Evolutionary conservation across 2,329 filamentous ascomycete genomes (phyloP), one percentile per base, ranked within the genome.

Genomic region (Ramularia collo-cygni): DNA sequence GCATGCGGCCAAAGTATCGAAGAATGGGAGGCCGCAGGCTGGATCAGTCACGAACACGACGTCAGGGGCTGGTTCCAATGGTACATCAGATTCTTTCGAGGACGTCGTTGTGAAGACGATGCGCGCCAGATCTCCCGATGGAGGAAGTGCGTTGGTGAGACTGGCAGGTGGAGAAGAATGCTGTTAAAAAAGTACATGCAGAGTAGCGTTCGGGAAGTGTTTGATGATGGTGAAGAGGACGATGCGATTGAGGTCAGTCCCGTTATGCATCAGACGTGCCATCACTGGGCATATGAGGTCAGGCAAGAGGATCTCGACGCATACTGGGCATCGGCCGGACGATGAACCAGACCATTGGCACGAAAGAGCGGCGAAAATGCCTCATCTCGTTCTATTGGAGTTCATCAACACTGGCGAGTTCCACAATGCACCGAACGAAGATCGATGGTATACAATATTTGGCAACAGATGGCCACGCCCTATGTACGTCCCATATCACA

Each of bases 61-160:
- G 67, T 74, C 2, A 54, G 74, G 32, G 73, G 72, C 4, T 77
- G 71, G 72, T 75, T 75, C 48, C 72, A 76, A 51, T 76, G 72
- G 72, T 76, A 75, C 51, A 68, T 65, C 35, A 64, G 71, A 0
- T 75, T 75, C 53, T 75, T 68, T 55, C 61, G 60, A 15, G 72
- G 72, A 0, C 51, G 72, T 28, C 56, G 73, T 17, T 73, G 72
- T 46, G 68, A 63, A 0, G 71, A 75, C 37, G 72, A 75, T 46
- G 70, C 68, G 24, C 60, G 72, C 40, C 72, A 76, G 57, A 62
- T 75, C 4, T 60, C 61, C 4, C 49, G 74, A 38, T 76, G 74
- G 74, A 62, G 57, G 51, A 70, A 66, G 43, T 76, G 73, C 52
- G 72, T 74, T 5, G 73, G 73, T 0, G 61, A 65, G 48, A 71